phyloP scores from a whole-genome alignment of 2,329 filamentous ascomycete genomes.

The Pseudofabraea citricarpa region DNA sequence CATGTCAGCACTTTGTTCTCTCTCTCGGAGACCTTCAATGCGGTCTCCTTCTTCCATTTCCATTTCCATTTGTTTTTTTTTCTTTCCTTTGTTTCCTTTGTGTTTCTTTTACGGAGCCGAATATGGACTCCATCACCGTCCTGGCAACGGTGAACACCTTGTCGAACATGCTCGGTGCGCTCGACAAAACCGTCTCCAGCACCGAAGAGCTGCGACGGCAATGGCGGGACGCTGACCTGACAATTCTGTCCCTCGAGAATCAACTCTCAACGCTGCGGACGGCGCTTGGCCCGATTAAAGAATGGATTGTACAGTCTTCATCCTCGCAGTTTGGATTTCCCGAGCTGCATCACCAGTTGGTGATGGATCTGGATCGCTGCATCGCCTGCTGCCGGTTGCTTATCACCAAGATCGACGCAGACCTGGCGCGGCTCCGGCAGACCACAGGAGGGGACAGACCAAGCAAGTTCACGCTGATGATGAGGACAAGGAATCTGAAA shows the following conservation, averaged over 20 bases:
- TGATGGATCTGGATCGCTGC: slow-evolving; percentile 7
- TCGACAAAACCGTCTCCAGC: slow-evolving; percentile 4
- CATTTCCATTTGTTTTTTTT: not conserved
- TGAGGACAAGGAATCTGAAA: slow-evolving; percentile 4
- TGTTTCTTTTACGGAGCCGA: not conserved
- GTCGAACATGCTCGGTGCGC: slow-evolving; percentile 2
- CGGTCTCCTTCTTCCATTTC: too few relatives aligned
- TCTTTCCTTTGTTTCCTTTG: not conserved
- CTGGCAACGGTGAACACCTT: not conserved
- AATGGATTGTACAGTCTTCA: slow-evolving; percentile 5
- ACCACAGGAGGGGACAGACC: not conserved
- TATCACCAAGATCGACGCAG: not conserved
- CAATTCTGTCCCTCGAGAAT: slow-evolving; percentile 1
- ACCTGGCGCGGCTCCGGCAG: not conserved
- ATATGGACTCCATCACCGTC: not conserved
- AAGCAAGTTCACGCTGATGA: slow-evolving; percentile 6
- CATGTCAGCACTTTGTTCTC: not conserved
- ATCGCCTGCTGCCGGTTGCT: slow-evolving; percentile 7
- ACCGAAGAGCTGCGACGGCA: not conserved
- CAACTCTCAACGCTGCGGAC: slow-evolving; percentile 5
- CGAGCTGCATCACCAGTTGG: slow-evolving; percentile 8
- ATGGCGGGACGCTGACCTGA: slow-evolving; percentile 7
- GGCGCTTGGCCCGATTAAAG: slow-evolving; percentile 5
- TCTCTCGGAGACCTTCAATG: not conserved
- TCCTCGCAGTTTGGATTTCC: slow-evolving; percentile 2